Percentiles rank a stretch among this genome's conserved stretches.
Evolutionary conservation across 2,329 filamentous ascomycete genomes (phyloP).

Genomic region (Pseudopithomyces chartarum): DNA sequence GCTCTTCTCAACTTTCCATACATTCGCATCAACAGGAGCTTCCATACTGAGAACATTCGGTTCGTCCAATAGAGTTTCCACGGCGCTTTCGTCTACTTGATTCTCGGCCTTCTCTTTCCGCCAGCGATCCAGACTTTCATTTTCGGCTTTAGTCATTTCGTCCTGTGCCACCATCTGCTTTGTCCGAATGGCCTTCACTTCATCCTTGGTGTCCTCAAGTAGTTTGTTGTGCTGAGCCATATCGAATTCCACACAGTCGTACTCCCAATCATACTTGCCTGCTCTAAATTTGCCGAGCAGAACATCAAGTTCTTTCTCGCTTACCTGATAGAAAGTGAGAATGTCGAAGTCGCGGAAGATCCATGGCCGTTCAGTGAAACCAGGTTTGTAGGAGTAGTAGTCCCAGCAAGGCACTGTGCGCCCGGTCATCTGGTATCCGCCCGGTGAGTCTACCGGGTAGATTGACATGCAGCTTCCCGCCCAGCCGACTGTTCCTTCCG

Average conservation of each 20-base stretch:
- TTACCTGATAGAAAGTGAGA: slow-evolving; percentile 60
- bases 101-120: slow-evolving; percentile 50
- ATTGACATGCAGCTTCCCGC: slow-evolving; percentile 60
- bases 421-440: slow-evolving; percentile 61
- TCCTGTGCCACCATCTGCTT: slow-evolving; percentile 56
- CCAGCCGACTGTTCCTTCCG: slow-evolving; percentile 61
- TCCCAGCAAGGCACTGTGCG: slow-evolving; percentile 61
- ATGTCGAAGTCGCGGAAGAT: slow-evolving; percentile 64
- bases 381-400: slow-evolving; percentile 57
- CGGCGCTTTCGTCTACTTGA: slow-evolving; percentile 53
- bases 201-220: slow-evolving; percentile 51
- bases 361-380: slow-evolving; percentile 57
- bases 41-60: slow-evolving; percentile 45
- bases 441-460: slow-evolving; percentile 62
- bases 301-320: slow-evolving; percentile 56
- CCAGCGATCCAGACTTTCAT: slow-evolving; percentile 51
- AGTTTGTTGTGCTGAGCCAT: slow-evolving; percentile 61
- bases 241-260: slow-evolving; percentile 57
- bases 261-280: slow-evolving; percentile 59
- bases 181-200: slow-evolving; percentile 53
- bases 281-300: slow-evolving; percentile 55
- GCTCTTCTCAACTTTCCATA: slow-evolving; percentile 51
- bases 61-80: slow-evolving; percentile 56
- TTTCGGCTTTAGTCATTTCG: slow-evolving; percentile 54
- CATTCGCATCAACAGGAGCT: slow-evolving; percentile 52